Evolutionary conservation across 176 grass and related monocot genomes (phyloP).

Genomic region (Oryza meridionalis): DNA sequence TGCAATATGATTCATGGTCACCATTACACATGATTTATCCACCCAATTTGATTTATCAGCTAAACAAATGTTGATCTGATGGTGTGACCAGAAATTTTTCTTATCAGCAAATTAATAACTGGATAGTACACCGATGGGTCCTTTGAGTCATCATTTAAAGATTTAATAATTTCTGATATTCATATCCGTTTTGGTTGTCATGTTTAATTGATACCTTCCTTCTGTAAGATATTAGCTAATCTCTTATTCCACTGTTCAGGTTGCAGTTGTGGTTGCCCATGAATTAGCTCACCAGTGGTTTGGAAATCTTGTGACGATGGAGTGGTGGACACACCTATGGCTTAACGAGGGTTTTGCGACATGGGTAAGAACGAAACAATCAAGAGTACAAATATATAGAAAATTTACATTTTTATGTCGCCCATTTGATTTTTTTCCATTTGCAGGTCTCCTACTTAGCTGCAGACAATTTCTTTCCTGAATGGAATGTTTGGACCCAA

Average conservation of each 20-base stretch:
- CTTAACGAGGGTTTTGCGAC: conserved; percentile 98
- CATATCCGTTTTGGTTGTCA: conserved; percentile 6
- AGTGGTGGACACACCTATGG: conserved; percentile 99
- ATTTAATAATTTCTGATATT: conserved; percentile 5
- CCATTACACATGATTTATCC: conserved; percentile 18
- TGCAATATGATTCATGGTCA: conserved; percentile 8
- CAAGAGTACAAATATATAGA: conserved; percentile 18
- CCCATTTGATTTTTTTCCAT: conserved; percentile 27
- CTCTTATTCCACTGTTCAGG: conserved; percentile 45
- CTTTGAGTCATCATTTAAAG: conserved; percentile 10
- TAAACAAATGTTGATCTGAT: conserved; percentile 24
- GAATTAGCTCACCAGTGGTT: conserved; percentile 99
- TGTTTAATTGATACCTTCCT: conserved; percentile 7
- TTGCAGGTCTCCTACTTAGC: conserved; percentile 83
- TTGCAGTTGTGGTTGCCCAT: conserved; percentile 92
- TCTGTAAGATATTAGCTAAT: conserved; percentile 7
- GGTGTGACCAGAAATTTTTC: not conserved
- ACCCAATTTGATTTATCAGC: not conserved
- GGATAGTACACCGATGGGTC: not conserved
- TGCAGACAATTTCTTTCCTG: conserved; percentile 78
- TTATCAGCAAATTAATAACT: not conserved
- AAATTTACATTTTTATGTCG: conserved; percentile 31
- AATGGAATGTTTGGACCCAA: conserved; percentile 98
- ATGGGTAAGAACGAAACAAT: conserved; percentile 77
- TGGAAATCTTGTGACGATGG: conserved; percentile 98